Evolutionary conservation across 2,329 filamentous ascomycete species (phyloP).

Genomic region (Hymenoscyphus fraxineus): DNA sequence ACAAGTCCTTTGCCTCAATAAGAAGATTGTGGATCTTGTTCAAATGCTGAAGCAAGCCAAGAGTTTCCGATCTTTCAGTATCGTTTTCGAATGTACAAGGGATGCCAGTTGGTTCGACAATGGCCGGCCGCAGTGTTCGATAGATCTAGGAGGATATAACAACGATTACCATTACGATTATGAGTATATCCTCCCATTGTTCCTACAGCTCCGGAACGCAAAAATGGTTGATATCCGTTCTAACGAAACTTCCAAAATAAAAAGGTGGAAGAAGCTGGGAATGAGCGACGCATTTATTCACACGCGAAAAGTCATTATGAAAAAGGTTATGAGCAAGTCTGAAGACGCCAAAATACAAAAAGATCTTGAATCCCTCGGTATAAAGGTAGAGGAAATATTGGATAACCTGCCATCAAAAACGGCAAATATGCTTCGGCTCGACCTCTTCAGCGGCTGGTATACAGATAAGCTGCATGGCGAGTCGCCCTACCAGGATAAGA

Average conservation of each 20-base stretch:
- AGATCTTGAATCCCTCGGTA: slow-evolving; percentile 17
- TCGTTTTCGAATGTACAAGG: slow-evolving; percentile 16
- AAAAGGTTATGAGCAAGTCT: slow-evolving; percentile 16
- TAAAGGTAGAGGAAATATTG: slow-evolving; percentile 18
- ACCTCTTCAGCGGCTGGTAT: slow-evolving; percentile 22
- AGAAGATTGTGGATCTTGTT: slow-evolving; percentile 17
- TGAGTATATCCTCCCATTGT: slow-evolving; percentile 16
- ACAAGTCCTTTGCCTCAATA: slow-evolving; percentile 16
- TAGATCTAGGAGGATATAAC: slow-evolving; percentile 4
- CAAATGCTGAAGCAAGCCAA: slow-evolving; percentile 16
- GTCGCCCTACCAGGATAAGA: slow-evolving; percentile 21
- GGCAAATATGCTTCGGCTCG: slow-evolving; percentile 22
- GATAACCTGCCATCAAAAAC: slow-evolving; percentile 20
- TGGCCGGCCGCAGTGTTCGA: slow-evolving; percentile 14
- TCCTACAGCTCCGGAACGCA: slow-evolving; percentile 16
- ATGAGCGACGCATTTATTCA: slow-evolving; percentile 1
- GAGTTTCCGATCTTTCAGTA: slow-evolving; percentile 16
- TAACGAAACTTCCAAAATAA: neutral
- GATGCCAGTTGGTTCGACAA: slow-evolving; percentile 17
- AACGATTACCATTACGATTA: slow-evolving; percentile 12
- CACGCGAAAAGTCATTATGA: slow-evolving; percentile 16
- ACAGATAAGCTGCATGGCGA: slow-evolving; percentile 23
- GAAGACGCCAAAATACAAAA: slow-evolving; percentile 14
- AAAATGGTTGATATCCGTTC: neutral
- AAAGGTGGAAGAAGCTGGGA: neutral